Evolutionary conservation across 2,329 filamentous ascomycete genomes (phyloP).

Genomic region (Phialophora verrucosa): DNA sequence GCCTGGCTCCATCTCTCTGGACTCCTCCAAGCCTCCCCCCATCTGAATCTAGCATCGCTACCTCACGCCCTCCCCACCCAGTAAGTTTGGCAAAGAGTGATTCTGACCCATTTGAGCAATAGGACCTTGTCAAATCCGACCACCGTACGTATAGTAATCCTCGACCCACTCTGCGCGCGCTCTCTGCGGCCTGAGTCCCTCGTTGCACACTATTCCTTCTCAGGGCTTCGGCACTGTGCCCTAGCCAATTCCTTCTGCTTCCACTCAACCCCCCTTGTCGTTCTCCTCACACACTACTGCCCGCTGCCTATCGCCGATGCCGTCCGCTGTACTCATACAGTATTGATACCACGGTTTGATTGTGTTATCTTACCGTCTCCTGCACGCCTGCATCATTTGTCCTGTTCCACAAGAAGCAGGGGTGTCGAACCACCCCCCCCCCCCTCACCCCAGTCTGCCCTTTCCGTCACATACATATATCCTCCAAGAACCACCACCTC

Average conservation of each 20-base stretch:
- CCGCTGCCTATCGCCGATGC: slow-evolving; percentile 29
- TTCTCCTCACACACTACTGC: slow-evolving; percentile 9
- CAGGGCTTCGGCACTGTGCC: slow-evolving; percentile 14
- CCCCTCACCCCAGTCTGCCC: slow-evolving; percentile 19
- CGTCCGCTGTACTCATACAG: slow-evolving; percentile 18
- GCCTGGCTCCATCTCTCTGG: slow-evolving; percentile 28
- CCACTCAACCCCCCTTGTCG: slow-evolving; percentile 13
- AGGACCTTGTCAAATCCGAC: slow-evolving; percentile 37
- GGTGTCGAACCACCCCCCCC: slow-evolving; percentile 28
- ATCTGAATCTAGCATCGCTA: slow-evolving; percentile 24
- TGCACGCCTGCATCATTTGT: slow-evolving; percentile 25
- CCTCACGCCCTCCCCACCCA: slow-evolving; percentile 1
- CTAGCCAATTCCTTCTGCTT: slow-evolving; percentile 23
- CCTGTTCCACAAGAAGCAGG: slow-evolving; percentile 23
- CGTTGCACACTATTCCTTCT: slow-evolving; percentile 14
- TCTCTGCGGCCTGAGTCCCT: slow-evolving; percentile 19
- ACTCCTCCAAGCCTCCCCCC: slow-evolving; percentile 4
- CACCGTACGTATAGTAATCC: slow-evolving; percentile 37
- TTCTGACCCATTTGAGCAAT: slow-evolving; percentile 35
- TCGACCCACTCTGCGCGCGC: slow-evolving; percentile 29
- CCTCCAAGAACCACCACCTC: slow-evolving; percentile 23
- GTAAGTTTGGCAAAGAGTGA: slow-evolving; percentile 22
- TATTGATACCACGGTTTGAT: slow-evolving; percentile 19
- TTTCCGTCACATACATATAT: slow-evolving; percentile 35
- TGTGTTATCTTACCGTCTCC: slow-evolving; percentile 21